A percentile compares a stretch with the other conserved stretches of the same genome.
phyloP scores from a whole-genome alignment of 2,329 filamentous ascomycete species.

The Paramyrothecium roridum region DNA sequence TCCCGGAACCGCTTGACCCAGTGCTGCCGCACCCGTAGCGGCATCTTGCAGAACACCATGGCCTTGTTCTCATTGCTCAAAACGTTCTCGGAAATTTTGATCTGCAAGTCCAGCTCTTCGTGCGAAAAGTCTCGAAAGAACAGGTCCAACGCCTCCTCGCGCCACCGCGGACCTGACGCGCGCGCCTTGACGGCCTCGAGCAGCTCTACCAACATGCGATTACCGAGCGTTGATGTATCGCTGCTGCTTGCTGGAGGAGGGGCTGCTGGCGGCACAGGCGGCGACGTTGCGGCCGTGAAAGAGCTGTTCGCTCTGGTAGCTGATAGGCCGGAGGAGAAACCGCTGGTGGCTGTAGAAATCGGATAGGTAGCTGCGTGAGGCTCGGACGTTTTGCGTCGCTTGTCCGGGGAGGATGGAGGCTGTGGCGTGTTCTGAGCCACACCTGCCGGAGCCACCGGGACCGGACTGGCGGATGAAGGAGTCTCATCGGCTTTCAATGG shows the following conservation, averaged over 20 bases:
- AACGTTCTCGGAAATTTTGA: slow-evolving; percentile 57
- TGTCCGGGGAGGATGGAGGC: slow-evolving; percentile 26
- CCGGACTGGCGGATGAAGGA: background rate
- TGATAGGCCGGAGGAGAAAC: slow-evolving; percentile 7
- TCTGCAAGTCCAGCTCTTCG: slow-evolving; percentile 56
- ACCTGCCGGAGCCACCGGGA: background rate
- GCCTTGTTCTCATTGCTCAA: slow-evolving; percentile 58
- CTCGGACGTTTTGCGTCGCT: slow-evolving; percentile 28
- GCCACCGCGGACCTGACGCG: slow-evolving; percentile 41
- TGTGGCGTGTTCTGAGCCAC: background rate
- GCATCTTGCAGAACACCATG: slow-evolving; percentile 62
- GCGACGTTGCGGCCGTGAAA: background rate
- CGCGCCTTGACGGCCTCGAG: slow-evolving; percentile 38
- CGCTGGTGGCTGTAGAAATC: slow-evolving; percentile 24
- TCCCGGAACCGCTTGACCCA: slow-evolving; percentile 54
- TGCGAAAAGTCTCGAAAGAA: slow-evolving; percentile 57
- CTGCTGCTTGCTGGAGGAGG: background rate
- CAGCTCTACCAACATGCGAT: slow-evolving; percentile 29
- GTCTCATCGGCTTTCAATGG: slow-evolving; percentile 21
- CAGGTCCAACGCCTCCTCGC: slow-evolving; percentile 56
- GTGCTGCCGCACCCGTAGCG: slow-evolving; percentile 46
- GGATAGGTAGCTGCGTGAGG: slow-evolving; percentile 12
- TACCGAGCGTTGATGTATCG: slow-evolving; percentile 1
- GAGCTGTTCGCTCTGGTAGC: background rate
- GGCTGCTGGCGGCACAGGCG: background rate